Evolutionary conservation across 148 eudicot species (phyloP).

Genomic region (Persicaria maculosa): DNA sequence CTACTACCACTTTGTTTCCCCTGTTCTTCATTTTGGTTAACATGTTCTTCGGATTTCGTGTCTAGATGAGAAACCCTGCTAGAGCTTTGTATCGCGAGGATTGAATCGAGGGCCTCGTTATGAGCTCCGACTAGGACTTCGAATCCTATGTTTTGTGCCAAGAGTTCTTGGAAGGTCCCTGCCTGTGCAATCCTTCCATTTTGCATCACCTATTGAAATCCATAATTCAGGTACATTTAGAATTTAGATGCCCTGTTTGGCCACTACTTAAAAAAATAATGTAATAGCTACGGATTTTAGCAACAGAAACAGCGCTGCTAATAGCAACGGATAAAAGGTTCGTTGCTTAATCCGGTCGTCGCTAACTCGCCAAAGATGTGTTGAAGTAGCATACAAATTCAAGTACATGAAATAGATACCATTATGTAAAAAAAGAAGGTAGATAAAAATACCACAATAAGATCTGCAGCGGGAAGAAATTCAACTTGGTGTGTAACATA

Average conservation of each 20-base stretch:
- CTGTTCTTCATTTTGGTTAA: conserved; percentile 19
- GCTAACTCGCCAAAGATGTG: no score
- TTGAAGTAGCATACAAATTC: no score
- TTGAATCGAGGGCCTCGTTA: conserved; percentile 79
- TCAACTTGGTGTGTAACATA: conserved; percentile 97
- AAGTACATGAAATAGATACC: no score
- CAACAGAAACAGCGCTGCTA: no score
- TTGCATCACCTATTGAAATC: conserved; percentile 73
- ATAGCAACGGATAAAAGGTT: no score
- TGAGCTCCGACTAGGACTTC: conserved; percentile 92
- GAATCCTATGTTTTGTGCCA: conserved; percentile 79
- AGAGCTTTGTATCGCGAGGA: conserved; percentile 56
- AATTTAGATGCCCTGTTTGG: background rate
- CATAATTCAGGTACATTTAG: background rate
- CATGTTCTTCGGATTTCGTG: conserved; percentile 25
- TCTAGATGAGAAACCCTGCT: conserved; percentile 28
- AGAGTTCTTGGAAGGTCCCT: conserved; percentile 72
- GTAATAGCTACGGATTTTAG: no score
- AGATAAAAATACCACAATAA: conserved; percentile 58
- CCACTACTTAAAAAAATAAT: background rate
- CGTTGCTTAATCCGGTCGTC: no score
- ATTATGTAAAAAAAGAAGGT: background rate
- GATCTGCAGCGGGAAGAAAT: conserved; percentile 98
- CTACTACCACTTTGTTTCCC: no score
- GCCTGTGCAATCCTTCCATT: conserved; percentile 84